phyloP scores from a whole-genome alignment of 495 filamentous ascomycete species.

The Hypoxylon crocopeplum region DNA sequence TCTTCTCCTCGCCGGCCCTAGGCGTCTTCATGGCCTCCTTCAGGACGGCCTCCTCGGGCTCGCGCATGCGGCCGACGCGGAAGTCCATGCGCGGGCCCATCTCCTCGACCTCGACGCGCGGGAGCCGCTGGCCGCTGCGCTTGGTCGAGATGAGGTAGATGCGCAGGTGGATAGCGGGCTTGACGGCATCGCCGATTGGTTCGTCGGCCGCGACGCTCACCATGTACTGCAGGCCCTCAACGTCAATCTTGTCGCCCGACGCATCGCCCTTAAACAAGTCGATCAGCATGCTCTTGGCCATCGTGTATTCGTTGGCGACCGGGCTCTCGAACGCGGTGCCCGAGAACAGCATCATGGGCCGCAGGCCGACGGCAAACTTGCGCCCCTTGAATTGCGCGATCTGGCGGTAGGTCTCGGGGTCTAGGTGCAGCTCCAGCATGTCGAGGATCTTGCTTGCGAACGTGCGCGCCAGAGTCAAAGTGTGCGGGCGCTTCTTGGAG shows the following conservation, averaged over 20 bases:
- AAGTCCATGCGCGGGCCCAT: conserved; percentile 97
- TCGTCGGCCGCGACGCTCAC: conserved; percentile 83
- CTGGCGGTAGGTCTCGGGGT: conserved; percentile 67
- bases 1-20: conserved; percentile 73
- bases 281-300: conserved; percentile 84
- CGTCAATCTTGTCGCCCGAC: conserved; percentile 78
- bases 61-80: conserved; percentile 78
- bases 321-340: conserved; percentile 84
- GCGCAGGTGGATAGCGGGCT: conserved; percentile 79
- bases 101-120: conserved; percentile 91
- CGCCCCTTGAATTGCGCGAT: conserved; percentile 81
- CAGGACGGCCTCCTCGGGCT: conserved; percentile 75
- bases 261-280: conserved; percentile 81
- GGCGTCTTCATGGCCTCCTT: conserved; percentile 92
- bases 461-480: conserved; percentile 79
- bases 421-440: conserved; percentile 87
- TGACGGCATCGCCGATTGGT: conserved; percentile 54
- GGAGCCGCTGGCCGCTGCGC: conserved; percentile 83
- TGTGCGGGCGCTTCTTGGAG: conserved; percentile 93
- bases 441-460: conserved; percentile 88
- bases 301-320: conserved; percentile 73
- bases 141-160: conserved; percentile 85
- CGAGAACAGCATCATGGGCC: conserved; percentile 86
- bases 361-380: conserved; percentile 81
- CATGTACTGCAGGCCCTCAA: conserved; percentile 91